These are phyloP conservation scores for Aciculoconidium aculeatum DNA, from an alignment of 805 yeast genomes.

Conservation along the genomic window DNA sequence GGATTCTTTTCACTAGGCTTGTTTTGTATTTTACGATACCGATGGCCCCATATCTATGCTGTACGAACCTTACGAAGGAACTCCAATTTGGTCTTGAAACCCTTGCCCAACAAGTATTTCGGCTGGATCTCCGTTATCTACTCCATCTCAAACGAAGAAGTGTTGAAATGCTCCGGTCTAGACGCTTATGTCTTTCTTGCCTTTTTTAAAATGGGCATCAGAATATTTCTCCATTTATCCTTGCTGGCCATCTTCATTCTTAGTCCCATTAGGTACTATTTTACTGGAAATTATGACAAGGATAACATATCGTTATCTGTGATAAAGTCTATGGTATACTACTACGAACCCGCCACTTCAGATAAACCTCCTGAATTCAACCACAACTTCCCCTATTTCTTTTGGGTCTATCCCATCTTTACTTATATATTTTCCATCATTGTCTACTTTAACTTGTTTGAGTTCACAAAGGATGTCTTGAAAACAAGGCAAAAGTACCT, in stretches of 20 bases:
- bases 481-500: constrained; percentile 50
- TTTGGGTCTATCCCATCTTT: constrained; percentile 51
- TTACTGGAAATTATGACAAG: constrained; percentile 39
- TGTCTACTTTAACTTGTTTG: constrained; percentile 40
- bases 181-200: constrained; percentile 32
- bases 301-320: constrained; percentile 21
- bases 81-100: constrained; percentile 27
- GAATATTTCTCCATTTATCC: constrained; percentile 15
- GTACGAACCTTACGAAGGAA: constrained; percentile 45
- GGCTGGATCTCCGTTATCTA: constrained; percentile 21
- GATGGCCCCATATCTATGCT: constrained; percentile 55
- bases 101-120: constrained; percentile 34
- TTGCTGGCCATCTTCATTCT: constrained; percentile 23
- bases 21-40: constrained; percentile 46
- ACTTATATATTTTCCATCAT: constrained; percentile 49
- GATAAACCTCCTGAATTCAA: constrained; percentile 20
- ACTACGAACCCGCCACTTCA: constrained; percentile 7
- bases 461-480: constrained; percentile 44
- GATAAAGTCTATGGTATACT: constrained; percentile 3
- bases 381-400: constrained; percentile 36
- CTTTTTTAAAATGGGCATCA: constrained; percentile 31
- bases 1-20: constrained; percentile 42
- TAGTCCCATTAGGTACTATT: constrained; percentile 34
- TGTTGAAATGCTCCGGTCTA: constrained; percentile 18
- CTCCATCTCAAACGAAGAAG: constrained; percentile 21